Percentiles rank a stretch among this genome's conserved stretches.
Conservation (phyloP, 2,329 filamentous ascomycete genomes). For the Leptographium wingfieldii region DNA sequence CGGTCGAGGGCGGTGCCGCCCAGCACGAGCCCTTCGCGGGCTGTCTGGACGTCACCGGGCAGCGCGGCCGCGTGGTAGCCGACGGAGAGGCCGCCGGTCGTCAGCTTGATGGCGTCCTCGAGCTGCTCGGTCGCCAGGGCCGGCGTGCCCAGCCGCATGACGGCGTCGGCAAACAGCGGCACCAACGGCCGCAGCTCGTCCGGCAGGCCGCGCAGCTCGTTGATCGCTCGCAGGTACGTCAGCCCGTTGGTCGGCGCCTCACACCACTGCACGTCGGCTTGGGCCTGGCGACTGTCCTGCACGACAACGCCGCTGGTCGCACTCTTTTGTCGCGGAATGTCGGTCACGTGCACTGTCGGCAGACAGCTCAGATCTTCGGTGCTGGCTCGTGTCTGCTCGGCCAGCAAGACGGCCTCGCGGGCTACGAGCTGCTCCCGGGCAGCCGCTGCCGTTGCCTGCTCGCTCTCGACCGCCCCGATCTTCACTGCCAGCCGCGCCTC, state of each 20-base stretch:
- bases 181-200: slow-evolving; percentile 75
- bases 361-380: slow-evolving; percentile 77
- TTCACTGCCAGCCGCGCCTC: slow-evolving; percentile 59
- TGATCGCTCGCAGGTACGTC: slow-evolving; percentile 89
- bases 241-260: slow-evolving; percentile 90
- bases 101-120: slow-evolving; percentile 90
- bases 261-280: slow-evolving; percentile 52
- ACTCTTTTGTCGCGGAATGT: slow-evolving; percentile 73
- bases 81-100: slow-evolving; percentile 81
- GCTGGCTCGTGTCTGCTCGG: slow-evolving; percentile 72
- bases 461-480: slow-evolving; percentile 54
- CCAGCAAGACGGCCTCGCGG: slow-evolving; percentile 67
- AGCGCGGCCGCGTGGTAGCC: slow-evolving; percentile 74
- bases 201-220: slow-evolving; percentile 64
- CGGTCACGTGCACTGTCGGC: slow-evolving; percentile 75
- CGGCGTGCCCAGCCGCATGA: slow-evolving; percentile 87
- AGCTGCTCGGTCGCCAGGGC: slow-evolving; percentile 85
- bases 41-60: slow-evolving; percentile 56
- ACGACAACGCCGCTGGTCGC: slow-evolving; percentile 34
- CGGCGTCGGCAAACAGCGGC: slow-evolving; percentile 79
- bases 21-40: slow-evolving; percentile 71
- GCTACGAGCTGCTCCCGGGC: slow-evolving; percentile 49
- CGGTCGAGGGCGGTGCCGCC: slow-evolving; percentile 79
- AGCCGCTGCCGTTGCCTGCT: slow-evolving; percentile 14
- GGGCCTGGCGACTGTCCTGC: slow-evolving; percentile 42